Evolutionary conservation across 768 basidiomycete genomes (phyloP).

Genomic region (Mycena floridula): DNA sequence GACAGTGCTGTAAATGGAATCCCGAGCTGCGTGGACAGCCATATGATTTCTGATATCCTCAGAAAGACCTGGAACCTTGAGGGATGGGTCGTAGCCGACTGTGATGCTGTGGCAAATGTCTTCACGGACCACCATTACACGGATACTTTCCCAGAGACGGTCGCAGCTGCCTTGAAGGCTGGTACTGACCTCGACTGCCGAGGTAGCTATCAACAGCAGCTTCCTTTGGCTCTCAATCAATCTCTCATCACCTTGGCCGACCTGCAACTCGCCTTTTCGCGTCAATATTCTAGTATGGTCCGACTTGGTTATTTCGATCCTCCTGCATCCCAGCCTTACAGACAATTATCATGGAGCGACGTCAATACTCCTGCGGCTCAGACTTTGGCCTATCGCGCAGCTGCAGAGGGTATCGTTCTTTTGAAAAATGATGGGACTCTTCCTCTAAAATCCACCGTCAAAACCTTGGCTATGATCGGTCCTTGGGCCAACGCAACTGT

Average conservation of each 20-base stretch:
- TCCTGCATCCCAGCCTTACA: conserved; percentile 1
- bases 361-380: no score
- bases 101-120: conserved; percentile 48
- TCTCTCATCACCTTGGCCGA: conserved; percentile 38
- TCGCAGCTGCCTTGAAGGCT: conserved; percentile 43
- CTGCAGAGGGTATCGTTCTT: conserved; percentile 50
- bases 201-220: conserved; percentile 33
- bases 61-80: conserved; percentile 47
- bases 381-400: conserved; percentile 50
- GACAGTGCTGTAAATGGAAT: conserved; percentile 60
- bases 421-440: conserved; percentile 52
- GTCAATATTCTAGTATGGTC: conserved; percentile 48
- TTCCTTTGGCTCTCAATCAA: conserved; percentile 43
- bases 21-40: conserved; percentile 48
- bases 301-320: no score
- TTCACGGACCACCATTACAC: conserved; percentile 46
- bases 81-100: conserved; percentile 53
- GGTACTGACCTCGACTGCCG: conserved; percentile 56
- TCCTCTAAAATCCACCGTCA: conserved; percentile 39
- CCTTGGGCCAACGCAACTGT: conserved; percentile 52
- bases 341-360: conserved; percentile 42
- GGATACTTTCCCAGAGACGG: conserved; percentile 35
- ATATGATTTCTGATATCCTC: conserved; percentile 44
- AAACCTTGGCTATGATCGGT: conserved; percentile 52
- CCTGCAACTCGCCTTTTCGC: conserved; percentile 35